Conservation (phyloP, 2,329 filamentous ascomycete genomes). For the Diaporthe destruens region DNA sequence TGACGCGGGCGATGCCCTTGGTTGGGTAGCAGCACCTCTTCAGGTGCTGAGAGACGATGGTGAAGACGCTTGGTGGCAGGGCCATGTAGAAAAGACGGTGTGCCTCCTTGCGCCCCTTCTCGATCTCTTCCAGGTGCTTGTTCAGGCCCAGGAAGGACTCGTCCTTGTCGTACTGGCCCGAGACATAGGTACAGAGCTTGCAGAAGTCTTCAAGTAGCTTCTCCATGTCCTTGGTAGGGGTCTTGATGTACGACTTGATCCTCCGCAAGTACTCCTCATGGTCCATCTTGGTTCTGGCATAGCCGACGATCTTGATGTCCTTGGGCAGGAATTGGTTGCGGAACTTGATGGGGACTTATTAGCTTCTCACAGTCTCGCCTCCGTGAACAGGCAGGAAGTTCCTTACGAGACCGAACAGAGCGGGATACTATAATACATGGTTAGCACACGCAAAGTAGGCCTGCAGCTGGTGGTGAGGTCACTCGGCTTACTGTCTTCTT, state of each 20-base stretch:
- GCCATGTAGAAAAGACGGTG: slow-evolving; percentile 99
- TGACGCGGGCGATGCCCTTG: slow-evolving; percentile 91
- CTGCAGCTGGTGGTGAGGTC: slow-evolving; percentile 41
- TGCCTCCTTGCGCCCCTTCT: slow-evolving; percentile 84
- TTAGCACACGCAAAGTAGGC: slow-evolving; percentile 47
- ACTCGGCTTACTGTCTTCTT: slow-evolving; percentile 89
- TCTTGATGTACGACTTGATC: slow-evolving; percentile 99
- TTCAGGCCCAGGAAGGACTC: slow-evolving; percentile 90
- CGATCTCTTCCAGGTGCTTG: slow-evolving; percentile 86
- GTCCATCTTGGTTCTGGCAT: slow-evolving; percentile 99
- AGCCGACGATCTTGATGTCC: slow-evolving; percentile 96
- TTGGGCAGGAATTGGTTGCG: slow-evolving; percentile 99
- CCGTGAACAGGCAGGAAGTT: slow-evolving; percentile 32
- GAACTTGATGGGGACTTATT: slow-evolving; percentile 71
- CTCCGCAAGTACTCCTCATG: slow-evolving; percentile 93
- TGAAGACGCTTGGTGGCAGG: slow-evolving; percentile 96
- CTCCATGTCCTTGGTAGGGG: slow-evolving; percentile 96
- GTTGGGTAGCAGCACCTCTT: slow-evolving; percentile 97
- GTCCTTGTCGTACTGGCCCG: slow-evolving; percentile 98
- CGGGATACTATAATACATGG: slow-evolving; percentile 79
- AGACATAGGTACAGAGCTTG: slow-evolving; percentile 89
- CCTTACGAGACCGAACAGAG: slow-evolving; percentile 96
- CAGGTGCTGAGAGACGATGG: slow-evolving; percentile 94
- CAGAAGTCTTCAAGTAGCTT: slow-evolving; percentile 94
- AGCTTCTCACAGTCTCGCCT: slow-evolving; percentile 31